These are phyloP conservation scores for Cubamyces lactineus DNA, from an alignment of 768 basidiomycete genomes.

Conservation along the genomic window DNA sequence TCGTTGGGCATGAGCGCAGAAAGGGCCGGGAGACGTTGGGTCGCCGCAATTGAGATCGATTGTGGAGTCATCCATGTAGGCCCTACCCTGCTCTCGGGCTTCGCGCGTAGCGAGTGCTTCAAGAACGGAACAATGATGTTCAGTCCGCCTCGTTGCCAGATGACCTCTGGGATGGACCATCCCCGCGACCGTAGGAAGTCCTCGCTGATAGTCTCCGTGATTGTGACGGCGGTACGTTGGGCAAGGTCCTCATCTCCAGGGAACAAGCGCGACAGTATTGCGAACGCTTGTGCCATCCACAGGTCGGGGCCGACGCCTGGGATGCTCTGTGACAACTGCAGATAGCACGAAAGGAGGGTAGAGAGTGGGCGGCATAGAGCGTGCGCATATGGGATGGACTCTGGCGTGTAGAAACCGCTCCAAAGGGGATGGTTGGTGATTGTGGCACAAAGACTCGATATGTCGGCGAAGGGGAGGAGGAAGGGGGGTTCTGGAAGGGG, in stretches of 20 bases:
- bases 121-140: constrained; percentile 64
- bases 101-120: constrained; percentile 47
- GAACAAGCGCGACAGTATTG: constrained; percentile 55
- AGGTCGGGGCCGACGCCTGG: constrained; percentile 58
- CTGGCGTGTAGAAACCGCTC: constrained; percentile 37
- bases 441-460: constrained; percentile 56
- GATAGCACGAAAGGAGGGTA: constrained; percentile 53
- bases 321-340: constrained; percentile 59
- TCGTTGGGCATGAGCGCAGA: constrained; percentile 12
- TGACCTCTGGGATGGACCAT: constrained; percentile 40
- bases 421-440: constrained; percentile 58
- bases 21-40: constrained; percentile 47
- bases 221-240: constrained; percentile 44
- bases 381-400: constrained; percentile 35
- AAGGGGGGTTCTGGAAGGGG: constrained; percentile 58
- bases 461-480: constrained; percentile 55
- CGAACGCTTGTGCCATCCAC: constrained; percentile 70
- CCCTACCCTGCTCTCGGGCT: constrained; percentile 46
- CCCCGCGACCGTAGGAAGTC: constrained; percentile 46
- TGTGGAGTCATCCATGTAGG: constrained; percentile 53
- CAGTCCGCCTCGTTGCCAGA: constrained; percentile 59
- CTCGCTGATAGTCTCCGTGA: constrained; percentile 41
- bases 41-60: constrained; percentile 61
- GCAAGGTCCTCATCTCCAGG: constrained; percentile 79
- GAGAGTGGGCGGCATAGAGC: constrained; percentile 56